Evolutionary conservation across 1,284 basidiomycete species (phyloP), one percentile per base, ranked within the genome.

Genomic region (Pseudozyma flocculosa): DNA sequence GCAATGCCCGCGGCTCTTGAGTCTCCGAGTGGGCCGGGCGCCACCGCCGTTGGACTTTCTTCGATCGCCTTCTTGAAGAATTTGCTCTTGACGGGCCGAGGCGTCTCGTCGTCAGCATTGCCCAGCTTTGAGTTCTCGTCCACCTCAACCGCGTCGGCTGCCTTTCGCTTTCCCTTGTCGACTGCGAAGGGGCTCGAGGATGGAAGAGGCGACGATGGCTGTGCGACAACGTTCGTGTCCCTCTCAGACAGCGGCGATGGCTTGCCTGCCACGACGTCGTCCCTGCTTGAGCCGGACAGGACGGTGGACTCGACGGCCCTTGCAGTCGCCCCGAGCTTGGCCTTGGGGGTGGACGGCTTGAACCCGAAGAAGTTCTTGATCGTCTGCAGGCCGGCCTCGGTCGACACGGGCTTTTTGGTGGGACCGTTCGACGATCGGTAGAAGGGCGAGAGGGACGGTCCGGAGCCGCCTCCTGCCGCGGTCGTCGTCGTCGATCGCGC

Each of bases 321-420:
- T n/a, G n/a, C n/a, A n/a, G n/a, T n/a, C n/a, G n/a, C n/a, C 7
- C 26, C 3, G 4, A 17, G 14, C 22, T 21, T 43, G 10, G 19
- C 24, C 29, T 43, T 43, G 11, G 24, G 11, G 2, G 21, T 34
- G 2, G n/a, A 5, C n/a, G 41, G 18, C 19, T 30, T 37, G 17
- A 14, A 51, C 15, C 43, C 41, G 41, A 58, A 59, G 40, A 66
- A 66, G 40, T 32, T 53, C 18, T 52, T 61, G n/a, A 66, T 24
- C 34, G 56, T 66, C 52, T 66, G 63, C 45, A 61, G 17, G 1
- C 63, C 59, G 7, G 47, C 22, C 37, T 66, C 63, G 2, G 47
- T 66, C 29, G 49, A 58, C 21, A 58, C 41, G 29, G 44, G 39
- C 45, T 59, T 66, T 37, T 57, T 61, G 4, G 36, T 38, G 30